Evolutionary conservation across 345 rosid species (phyloP), one percentile per base, ranked within the genome.

Genomic region (Viola odorata): DNA sequence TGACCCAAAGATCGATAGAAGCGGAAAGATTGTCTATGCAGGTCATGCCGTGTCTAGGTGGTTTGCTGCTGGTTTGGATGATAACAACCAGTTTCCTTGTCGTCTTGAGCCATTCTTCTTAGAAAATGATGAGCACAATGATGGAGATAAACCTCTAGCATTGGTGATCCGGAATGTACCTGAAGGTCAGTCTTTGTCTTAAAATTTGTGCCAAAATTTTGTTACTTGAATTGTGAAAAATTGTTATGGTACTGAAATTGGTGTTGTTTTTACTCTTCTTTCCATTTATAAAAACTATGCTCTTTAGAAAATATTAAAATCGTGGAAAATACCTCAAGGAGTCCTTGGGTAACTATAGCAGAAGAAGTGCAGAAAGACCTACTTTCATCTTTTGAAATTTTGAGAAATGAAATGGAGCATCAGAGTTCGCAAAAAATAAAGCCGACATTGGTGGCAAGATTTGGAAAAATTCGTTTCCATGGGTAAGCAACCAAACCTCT

Each of bases 291-390:
- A 23, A 23, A 23, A 23, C 37, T 15, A 7, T 37, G 1, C 17
- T 5, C 41, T 56, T 23, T 41, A 73, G 77, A 67, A 49, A 60
- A 66, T 50, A 51, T 23, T 23, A 79, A 55, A 63, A 56, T 0
- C 23, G 65, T 44, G 37, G 67, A 55, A 55, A 65, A 69, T 37
- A 8, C 2, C 23, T 13, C 40, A 15, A 63, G 48, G 67, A 68
- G 71, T 42, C 75, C 77, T 11, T 80, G 85, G 86, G 66, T 54
- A 32, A 61, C 38, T 16, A 50, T 83, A 45, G 82, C 85, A 0
- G 85, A 81, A 74, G 73, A 66, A 37, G 75, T 87, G 4, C 69
- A 48, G 69, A 82, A 67, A 53, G 84, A 82, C 51, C 61, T 90
- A 45, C 13, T 82, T 14, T 49, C 73, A 54, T 77, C 82, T 23